Base-by-base conservation (phyloP, 2,329 filamentous ascomycete species). In the Simplicillium sp. region DNA sequence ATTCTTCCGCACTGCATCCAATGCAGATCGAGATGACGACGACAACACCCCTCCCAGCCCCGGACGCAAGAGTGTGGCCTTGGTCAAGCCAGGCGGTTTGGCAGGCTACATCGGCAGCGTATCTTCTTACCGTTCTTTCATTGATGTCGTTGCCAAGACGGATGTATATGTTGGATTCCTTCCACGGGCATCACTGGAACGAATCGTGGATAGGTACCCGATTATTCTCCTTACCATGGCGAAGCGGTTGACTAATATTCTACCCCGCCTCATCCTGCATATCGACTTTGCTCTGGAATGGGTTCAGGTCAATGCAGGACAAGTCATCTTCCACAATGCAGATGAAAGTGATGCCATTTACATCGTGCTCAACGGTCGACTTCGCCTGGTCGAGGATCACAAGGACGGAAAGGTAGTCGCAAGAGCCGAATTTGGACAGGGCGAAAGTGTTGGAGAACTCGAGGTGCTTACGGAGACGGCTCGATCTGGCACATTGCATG, bases 271-370 rank as follows among this genome's bases (percentile, higher is more conserved):
- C 40, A 89, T 98, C 46, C 70, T 96, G 13, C 92, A 98, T 54
- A 97, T 98, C 48, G 92, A 98, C 60, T 98, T 98, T 64, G 92
- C 92, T 4, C 71, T 98, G 14, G 94, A 98, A 66, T 98, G 94
- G 92, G 82, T 96, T 3, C 94, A 98, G 56, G 88, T 98, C 46
- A 88, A 87, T 60, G 87, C 92, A 3, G 89, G 92, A 0, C 88
- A 98, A 56, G 85, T 96, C 9, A 85, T 98, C 29, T 95, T 94
- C 58, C 87, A 94, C 49, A 85, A 94, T 60, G 82, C 82, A 3
- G 89, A 98, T 49, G 92, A 97, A 49, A 98, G 92, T 53, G 92
- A 98, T 60, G 90, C 94, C 1, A 98, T 98, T 33, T 98, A 97
- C 54, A 89, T 98, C 46, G 92, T 98, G 2, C 73, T 98, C 13